phyloP scores from a whole-genome alignment of 2,329 filamentous ascomycete species.

The Chalaropsis thielavioides region DNA sequence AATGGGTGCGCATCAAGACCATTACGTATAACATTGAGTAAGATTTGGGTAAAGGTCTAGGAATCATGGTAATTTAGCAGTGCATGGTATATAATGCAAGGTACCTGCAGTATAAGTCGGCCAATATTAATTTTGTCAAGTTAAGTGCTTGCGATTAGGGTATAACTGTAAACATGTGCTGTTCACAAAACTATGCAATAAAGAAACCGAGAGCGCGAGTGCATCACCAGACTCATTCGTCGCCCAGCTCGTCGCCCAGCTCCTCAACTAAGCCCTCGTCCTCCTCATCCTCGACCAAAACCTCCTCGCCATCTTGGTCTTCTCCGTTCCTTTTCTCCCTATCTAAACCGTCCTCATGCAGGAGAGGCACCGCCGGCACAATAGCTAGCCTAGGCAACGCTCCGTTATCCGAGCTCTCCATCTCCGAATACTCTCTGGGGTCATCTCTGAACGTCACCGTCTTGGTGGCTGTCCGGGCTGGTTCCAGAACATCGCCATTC shows the following conservation, averaged over 20 bases:
- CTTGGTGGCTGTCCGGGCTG: conserved; percentile 34
- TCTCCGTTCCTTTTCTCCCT: not conserved
- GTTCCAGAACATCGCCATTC: conserved; percentile 72
- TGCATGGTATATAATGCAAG: not conserved
- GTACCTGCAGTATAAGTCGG: not conserved
- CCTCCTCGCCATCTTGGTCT: not conserved
- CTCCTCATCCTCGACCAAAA: conserved; percentile 8
- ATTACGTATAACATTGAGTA: conserved; percentile 32
- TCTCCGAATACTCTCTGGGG: conserved; percentile 23
- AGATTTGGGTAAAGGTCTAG: not conserved
- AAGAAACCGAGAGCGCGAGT: not conserved
- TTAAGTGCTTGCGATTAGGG: conserved; percentile 5
- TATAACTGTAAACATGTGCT: not conserved
- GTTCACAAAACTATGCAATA: not conserved
- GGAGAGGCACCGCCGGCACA: conserved; percentile 1
- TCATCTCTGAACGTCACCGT: conserved; percentile 50
- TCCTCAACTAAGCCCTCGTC: conserved; percentile 8
- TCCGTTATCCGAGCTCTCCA: not conserved
- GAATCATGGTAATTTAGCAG: not conserved
- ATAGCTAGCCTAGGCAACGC: not conserved
- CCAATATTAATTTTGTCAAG: not conserved
- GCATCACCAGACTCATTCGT: not conserved
- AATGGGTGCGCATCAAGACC: conserved; percentile 50
- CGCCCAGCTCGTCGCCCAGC: not conserved
- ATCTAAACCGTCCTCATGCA: not conserved